Evolutionary conservation across 2,329 filamentous ascomycete species (phyloP).

Genomic region (Botryotinia calthae): DNA sequence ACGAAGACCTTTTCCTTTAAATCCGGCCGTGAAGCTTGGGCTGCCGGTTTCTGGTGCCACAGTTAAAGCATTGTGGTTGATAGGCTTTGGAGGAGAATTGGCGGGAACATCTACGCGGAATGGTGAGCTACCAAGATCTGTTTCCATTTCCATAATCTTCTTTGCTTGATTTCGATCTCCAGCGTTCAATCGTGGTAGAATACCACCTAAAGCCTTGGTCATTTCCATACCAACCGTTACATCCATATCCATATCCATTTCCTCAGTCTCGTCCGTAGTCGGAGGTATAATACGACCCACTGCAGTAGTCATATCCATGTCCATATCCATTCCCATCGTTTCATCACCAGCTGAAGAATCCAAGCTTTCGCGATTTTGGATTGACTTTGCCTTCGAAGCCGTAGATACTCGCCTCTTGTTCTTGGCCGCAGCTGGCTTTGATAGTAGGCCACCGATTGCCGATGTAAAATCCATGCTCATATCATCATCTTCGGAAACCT

Average conservation of each 20-base stretch:
- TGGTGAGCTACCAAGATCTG: slow-evolving; percentile 48
- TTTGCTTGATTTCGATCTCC: slow-evolving; percentile 50
- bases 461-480: slow-evolving; percentile 78
- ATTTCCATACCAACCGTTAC: slow-evolving; percentile 59
- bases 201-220: slow-evolving; percentile 56
- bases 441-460: slow-evolving; percentile 57
- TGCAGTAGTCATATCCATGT: slow-evolving; percentile 44
- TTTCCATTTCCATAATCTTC: slow-evolving; percentile 58
- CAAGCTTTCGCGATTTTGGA: slow-evolving; percentile 40
- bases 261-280: slow-evolving; percentile 47
- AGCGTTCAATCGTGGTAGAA: slow-evolving; percentile 44
- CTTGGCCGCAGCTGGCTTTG: slow-evolving; percentile 40
- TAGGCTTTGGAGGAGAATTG: slow-evolving; percentile 42
- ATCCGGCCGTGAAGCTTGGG: slow-evolving; percentile 50
- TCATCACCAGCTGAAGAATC: slow-evolving; percentile 35
- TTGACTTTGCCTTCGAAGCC: slow-evolving; percentile 21
- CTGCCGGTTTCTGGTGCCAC: slow-evolving; percentile 51
- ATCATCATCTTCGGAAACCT: slow-evolving; percentile 55
- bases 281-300: slow-evolving; percentile 45
- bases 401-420: slow-evolving; percentile 27
- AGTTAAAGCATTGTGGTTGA: slow-evolving; percentile 39
- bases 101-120: slow-evolving; percentile 39
- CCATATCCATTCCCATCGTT: slow-evolving; percentile 32
- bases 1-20: slow-evolving; percentile 49
- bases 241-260: slow-evolving; percentile 40